Evolutionary conservation across 1,284 basidiomycete genomes (phyloP).

Genomic region (Malassezia globosa): DNA sequence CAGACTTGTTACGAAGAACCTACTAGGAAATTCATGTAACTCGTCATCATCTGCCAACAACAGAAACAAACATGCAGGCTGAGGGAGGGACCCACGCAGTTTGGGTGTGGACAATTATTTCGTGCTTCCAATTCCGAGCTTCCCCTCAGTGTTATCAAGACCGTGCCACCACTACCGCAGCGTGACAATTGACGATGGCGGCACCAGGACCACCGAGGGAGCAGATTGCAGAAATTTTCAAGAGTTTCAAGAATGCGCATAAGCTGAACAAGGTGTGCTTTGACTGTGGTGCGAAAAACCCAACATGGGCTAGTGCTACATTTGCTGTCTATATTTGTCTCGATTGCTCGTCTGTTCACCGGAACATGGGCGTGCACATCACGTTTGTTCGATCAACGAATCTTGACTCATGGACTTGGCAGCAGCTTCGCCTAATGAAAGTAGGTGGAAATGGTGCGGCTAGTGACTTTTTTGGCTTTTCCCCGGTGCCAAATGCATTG

Average conservation of each 20-base stretch:
- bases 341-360: conserved; percentile 87
- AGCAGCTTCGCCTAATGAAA: conserved; percentile 89
- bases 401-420: conserved; percentile 84
- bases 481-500: conserved; percentile 50
- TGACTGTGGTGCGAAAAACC: conserved; percentile 90
- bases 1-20: no score
- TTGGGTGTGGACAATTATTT: neutral
- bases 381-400: conserved; percentile 97
- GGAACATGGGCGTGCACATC: conserved; percentile 97
- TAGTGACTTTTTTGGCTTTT: conserved; percentile 75
- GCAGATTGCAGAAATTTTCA: conserved; percentile 46
- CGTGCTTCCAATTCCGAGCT: neutral
- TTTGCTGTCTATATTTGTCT: conserved; percentile 96
- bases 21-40: no score
- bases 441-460: conserved; percentile 85
- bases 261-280: conserved; percentile 60
- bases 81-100: neutral
- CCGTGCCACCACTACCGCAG: no score
- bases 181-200: no score
- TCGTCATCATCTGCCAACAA: no score
- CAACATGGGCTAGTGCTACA: conserved; percentile 92
- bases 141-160: no score
- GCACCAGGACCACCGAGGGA: conserved; percentile 38
- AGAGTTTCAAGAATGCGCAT: conserved; percentile 32
- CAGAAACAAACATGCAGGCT: no score